phyloP scores from a whole-genome alignment of 257 asterid genomes.

The Salvia rosmarinus region DNA sequence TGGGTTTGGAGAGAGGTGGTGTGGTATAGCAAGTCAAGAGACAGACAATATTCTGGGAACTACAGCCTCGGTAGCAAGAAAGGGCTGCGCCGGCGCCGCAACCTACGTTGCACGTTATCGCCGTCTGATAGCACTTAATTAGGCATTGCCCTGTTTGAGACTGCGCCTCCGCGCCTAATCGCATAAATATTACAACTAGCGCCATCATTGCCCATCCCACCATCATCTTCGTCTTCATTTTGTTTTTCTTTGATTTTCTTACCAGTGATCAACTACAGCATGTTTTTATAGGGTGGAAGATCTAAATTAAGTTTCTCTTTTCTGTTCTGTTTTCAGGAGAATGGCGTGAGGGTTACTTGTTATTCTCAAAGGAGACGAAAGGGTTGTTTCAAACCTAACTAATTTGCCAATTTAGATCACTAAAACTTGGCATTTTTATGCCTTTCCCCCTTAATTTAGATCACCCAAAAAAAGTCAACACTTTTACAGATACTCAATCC shows the following conservation, averaged over 20 bases:
- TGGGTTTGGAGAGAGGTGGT: not conserved
- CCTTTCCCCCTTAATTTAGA: not conserved
- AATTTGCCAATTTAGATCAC: not conserved
- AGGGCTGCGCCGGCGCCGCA: conserved; percentile 17
- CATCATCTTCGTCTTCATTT: not conserved
- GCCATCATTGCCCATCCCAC: not conserved
- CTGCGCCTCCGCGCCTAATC: conserved; percentile 23
- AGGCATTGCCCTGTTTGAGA: conserved; percentile 33
- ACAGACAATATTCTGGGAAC: conserved; percentile 19
- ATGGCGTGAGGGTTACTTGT: not conserved
- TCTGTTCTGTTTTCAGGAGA: not conserved
- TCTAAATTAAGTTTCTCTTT: not conserved
- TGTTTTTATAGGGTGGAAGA: not conserved
- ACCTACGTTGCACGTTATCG: conserved; percentile 25
- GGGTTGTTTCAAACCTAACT: not conserved
- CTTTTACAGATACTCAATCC: too few relatives aligned
- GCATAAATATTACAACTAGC: not conserved
- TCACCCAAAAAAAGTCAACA: too few relatives aligned
- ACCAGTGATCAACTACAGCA: not conserved
- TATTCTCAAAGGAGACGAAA: not conserved
- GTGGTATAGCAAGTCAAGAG: conserved; percentile 26
- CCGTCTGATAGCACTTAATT: conserved; percentile 27
- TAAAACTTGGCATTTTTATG: not conserved
- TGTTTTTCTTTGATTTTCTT: too few relatives aligned
- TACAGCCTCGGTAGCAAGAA: conserved; percentile 42